These are phyloP conservation scores for Setomelanomma holmii DNA, from an alignment of 2,329 filamentous ascomycete genomes.

Conservation along the genomic window DNA sequence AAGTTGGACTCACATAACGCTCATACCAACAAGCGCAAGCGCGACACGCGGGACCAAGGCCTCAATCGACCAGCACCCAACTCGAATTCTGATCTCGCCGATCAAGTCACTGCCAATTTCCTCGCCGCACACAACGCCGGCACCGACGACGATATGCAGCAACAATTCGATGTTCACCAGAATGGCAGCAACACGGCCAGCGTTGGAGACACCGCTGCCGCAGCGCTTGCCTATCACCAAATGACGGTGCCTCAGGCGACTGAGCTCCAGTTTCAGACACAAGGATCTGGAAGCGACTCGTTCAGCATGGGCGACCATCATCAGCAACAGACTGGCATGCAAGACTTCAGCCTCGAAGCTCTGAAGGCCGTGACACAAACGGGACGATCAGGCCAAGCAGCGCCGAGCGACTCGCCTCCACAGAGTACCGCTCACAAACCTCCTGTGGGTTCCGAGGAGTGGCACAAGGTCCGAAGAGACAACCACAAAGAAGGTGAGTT, in stretches of 20 bases:
- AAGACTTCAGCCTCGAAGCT: constrained; percentile 56
- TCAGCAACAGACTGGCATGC: constrained; percentile 46
- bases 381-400: constrained; percentile 54
- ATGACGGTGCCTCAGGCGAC: constrained; percentile 65
- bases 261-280: constrained; percentile 59
- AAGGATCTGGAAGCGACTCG: constrained; percentile 52
- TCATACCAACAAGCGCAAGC: constrained; percentile 55
- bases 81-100: constrained; percentile 42
- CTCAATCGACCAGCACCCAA: constrained; percentile 46
- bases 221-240: constrained; percentile 60
- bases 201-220: constrained; percentile 66
- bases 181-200: constrained; percentile 61
- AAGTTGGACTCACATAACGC: constrained; percentile 43
- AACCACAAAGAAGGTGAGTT: constrained; percentile 95
- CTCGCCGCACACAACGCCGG: constrained; percentile 49
- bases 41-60: constrained; percentile 54
- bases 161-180: constrained; percentile 55
- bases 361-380: constrained; percentile 57
- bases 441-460: constrained; percentile 93
- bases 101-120: constrained; percentile 49
- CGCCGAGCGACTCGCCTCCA: constrained; percentile 45
- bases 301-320: constrained; percentile 55
- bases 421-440: constrained; percentile 66
- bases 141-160: constrained; percentile 52
- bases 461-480: constrained; percentile 96